Conservation (phyloP, 768 basidiomycete species). For the Boletales sp. region DNA sequence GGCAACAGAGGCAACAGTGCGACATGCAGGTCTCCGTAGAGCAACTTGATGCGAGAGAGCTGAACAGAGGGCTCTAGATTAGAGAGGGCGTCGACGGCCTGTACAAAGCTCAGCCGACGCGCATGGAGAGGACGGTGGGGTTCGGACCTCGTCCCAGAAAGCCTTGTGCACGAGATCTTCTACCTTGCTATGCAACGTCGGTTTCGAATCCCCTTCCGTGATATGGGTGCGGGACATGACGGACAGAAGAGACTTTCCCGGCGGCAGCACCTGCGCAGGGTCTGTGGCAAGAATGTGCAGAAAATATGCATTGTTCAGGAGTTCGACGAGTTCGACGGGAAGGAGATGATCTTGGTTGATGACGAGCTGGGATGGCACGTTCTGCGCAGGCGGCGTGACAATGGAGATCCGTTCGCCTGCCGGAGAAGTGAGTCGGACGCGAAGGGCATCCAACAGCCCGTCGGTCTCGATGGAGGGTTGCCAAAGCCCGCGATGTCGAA, state of each 20-base stretch:
- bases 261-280: constrained; percentile 56
- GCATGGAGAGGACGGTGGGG: constrained; percentile 6
- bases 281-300: constrained; percentile 67
- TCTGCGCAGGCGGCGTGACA: constrained; percentile 10
- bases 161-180: constrained; percentile 51
- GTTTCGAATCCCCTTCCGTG: constrained; percentile 15
- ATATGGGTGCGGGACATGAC: constrained; percentile 41
- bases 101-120: constrained; percentile 18
- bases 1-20: constrained; percentile 59
- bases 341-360: constrained; percentile 19
- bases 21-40: constrained; percentile 52
- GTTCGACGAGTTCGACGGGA: constrained; percentile 53
- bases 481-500: constrained; percentile 26
- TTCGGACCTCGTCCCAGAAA: constrained; percentile 71
- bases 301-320: constrained; percentile 59
- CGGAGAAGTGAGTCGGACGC: constrained; percentile 8
- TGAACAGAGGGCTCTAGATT: constrained; percentile 57
- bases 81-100: constrained; percentile 58
- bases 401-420: constrained; percentile 13
- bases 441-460: constrained; percentile 26
- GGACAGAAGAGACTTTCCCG: constrained; percentile 69
- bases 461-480: constrained; percentile 22
- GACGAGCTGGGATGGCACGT: constrained; percentile 15
- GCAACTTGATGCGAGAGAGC: constrained; percentile 51
- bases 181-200: constrained; percentile 46